Evolutionary conservation across 345 rosid species (phyloP).

Genomic region (Jatropha curcas): DNA sequence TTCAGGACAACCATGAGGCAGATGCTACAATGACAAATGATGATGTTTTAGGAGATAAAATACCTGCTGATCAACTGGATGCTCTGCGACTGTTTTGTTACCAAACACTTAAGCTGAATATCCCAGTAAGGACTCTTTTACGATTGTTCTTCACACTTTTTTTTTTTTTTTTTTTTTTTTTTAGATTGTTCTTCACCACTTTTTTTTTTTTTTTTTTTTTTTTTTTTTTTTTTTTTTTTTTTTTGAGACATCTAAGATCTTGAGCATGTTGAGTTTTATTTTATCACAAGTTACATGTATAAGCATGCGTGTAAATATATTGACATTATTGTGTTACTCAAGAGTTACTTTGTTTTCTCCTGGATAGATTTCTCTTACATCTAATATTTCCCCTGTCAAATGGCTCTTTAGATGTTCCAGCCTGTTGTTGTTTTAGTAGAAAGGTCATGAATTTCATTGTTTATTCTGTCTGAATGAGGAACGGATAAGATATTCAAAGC

Average conservation of each 20-base stretch:
- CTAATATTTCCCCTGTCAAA: background rate
- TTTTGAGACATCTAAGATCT: background rate
- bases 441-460: background rate
- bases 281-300: background rate
- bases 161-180: slow-evolving; percentile 4
- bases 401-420: background rate
- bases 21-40: slow-evolving; percentile 78
- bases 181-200: background rate
- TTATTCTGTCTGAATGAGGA: background rate
- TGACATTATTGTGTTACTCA: background rate
- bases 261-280: background rate
- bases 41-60: slow-evolving; percentile 94
- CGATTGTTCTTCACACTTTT: background rate
- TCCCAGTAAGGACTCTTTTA: slow-evolving; percentile 47
- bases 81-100: slow-evolving; percentile 63
- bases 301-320: background rate
- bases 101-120: slow-evolving; percentile 59
- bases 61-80: slow-evolving; percentile 77
- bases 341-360: background rate
- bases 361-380: background rate
- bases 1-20: slow-evolving; percentile 63
- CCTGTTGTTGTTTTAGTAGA: background rate
- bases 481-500: background rate
- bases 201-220: slow-evolving; percentile 8
- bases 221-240: too few relatives aligned